Base-by-base conservation (phyloP, 148 eudicot genomes). In the Rhododendron williamsianum region DNA sequence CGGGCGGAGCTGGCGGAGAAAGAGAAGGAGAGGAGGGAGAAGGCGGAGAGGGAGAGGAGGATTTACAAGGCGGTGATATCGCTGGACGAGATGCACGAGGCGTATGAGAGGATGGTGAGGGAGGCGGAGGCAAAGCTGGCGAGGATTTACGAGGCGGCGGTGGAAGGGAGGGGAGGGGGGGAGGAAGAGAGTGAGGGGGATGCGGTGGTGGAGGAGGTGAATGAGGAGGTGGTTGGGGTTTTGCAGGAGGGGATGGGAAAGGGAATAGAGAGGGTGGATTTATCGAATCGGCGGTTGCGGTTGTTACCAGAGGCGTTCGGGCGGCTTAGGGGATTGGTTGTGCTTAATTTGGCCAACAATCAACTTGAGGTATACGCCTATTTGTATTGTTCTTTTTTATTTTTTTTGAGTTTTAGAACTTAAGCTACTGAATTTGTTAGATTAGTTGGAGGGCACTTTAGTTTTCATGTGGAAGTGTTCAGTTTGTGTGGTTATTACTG, bases 271-370 rank as follows among this genome's bases (percentile, higher is more conserved):
- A 87, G 84, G 67, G 89, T 93, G 43, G 92, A 94, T 87, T 90
- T 94, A 84, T 88, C 93, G 1, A 91, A 90, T 0, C 83, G 89
- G 87, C 86, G 84, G 41, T 82, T 94, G 86, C 88, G 90, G 81
- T 80, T 91, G 86, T 18, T 94, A 6, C 97, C 97, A 8, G 97
- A 94, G 78, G 97, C 92, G 9, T 91, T 93, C 87, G 97, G 95
- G 78, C 88, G 89, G 81, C 84, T 93, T 76, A 87, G 81, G 16
- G 82, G 58, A 41, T 78, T 94, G 84, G 81, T 90, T 35, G 87
- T 60, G 65, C 93, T 94, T 51, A 90, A 93, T 90, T 71, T 94
- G 86, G 92, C 97, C 1, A 86, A 83, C 4, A 94, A 94, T 89
- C 92, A 87, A 82, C 88, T 94, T 76, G 91, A 94, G 97, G 97